Evolutionary conservation across 108 stramenopile species (phyloP).

Genomic region (Skeletonema marinoi): DNA sequence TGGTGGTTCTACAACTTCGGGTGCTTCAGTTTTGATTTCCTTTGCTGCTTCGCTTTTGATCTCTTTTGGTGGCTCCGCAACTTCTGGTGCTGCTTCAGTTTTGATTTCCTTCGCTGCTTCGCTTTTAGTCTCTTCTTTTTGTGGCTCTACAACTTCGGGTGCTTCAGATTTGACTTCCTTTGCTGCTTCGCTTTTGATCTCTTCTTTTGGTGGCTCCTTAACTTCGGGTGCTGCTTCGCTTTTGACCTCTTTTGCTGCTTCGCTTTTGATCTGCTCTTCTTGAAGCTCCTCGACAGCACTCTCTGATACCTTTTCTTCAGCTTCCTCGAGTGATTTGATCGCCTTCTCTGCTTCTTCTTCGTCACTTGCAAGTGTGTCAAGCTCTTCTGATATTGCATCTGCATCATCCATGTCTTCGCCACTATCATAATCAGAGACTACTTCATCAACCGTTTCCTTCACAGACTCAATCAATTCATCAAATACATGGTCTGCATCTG

Average conservation of each 20-base stretch:
- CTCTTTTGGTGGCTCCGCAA: neutral
- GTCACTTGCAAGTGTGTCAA: neutral
- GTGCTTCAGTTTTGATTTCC: neutral
- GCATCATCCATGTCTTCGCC: neutral
- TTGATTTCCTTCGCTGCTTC: neutral
- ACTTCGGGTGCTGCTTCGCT: neutral
- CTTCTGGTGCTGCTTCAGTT: neutral
- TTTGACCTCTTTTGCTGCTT: neutral
- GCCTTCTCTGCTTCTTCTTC: neutral
- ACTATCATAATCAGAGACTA: neutral
- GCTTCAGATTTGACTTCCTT: neutral
- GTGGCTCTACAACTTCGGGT: neutral
- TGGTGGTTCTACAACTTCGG: no score
- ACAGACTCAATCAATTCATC: constrained; percentile 6
- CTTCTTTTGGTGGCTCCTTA: neutral
- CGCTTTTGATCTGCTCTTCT: neutral
- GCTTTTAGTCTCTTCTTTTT: neutral
- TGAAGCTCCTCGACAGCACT: neutral
- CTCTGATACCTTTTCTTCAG: neutral
- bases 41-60: no score
- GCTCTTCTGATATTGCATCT: neutral
- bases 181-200: neutral
- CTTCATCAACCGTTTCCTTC: constrained; percentile 12
- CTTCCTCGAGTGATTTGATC: neutral
- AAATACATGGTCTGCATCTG: neutral